Conservation (phyloP, 805 yeast species). For the Yamadazyma akitaensis region DNA sequence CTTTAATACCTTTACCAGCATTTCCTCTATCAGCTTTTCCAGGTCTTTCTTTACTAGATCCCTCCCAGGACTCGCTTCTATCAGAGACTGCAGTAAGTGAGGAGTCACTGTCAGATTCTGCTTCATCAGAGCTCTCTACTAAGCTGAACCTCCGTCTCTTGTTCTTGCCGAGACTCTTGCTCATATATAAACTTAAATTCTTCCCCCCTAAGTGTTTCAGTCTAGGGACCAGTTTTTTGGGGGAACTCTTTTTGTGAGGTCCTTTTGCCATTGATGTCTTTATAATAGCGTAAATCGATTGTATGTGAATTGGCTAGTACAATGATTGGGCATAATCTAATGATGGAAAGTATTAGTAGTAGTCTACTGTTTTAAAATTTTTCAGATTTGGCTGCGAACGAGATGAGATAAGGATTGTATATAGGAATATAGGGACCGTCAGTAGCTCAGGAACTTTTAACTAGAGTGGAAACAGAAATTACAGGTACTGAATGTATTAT, state of each 20-base stretch:
- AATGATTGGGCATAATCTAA: background rate
- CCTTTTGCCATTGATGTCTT: conserved; percentile 6
- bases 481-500: too few species aligned
- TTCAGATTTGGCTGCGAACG: background rate
- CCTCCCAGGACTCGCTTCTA: conserved; percentile 2
- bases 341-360: background rate
- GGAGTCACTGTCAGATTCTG: conserved; percentile 28
- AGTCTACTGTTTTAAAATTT: background rate
- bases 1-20: background rate
- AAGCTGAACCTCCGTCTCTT: conserved; percentile 31
- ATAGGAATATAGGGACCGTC: background rate
- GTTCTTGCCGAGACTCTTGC: conserved; percentile 11
- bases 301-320: background rate
- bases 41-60: background rate
- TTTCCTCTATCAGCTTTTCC: background rate
- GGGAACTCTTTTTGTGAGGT: background rate
- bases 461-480: too few species aligned
- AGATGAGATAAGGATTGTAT: background rate
- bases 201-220: conserved; percentile 29
- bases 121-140: conserved; percentile 25
- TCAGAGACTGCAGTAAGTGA: conserved; percentile 40
- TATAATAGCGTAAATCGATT: conserved; percentile 3
- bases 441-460: too few species aligned
- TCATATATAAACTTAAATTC: conserved; percentile 24
- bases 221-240: conserved; percentile 13